phyloP scores from a whole-genome alignment of 208 protist genomes.

The Leishmania gerbilli region DNA sequence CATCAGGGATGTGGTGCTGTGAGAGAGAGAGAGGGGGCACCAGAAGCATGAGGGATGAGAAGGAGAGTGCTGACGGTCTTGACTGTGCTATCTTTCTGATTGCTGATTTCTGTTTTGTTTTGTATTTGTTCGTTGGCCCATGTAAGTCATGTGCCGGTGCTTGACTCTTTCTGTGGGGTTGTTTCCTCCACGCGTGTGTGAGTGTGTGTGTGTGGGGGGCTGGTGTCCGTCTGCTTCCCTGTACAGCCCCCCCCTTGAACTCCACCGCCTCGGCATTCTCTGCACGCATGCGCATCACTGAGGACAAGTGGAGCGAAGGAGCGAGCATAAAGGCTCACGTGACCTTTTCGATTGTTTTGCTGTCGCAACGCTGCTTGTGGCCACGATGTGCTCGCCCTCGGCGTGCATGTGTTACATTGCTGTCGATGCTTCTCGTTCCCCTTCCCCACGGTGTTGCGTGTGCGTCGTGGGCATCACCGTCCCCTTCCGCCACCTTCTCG shows the following conservation, averaged over 20 bases:
- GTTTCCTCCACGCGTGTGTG: background rate
- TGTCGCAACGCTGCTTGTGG: background rate
- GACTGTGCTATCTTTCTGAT: background rate
- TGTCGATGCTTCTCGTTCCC: background rate
- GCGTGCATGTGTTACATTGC: background rate
- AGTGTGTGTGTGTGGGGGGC: background rate
- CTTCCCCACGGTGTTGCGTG: background rate
- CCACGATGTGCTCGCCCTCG: background rate
- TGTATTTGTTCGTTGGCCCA: background rate
- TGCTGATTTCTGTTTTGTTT: background rate
- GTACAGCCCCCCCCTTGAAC: background rate
- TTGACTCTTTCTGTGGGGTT: background rate
- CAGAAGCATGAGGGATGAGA: background rate
- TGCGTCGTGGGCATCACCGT: background rate
- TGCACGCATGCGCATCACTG: background rate
- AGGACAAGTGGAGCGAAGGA: background rate
- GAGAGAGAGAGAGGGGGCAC: constrained; percentile 1
- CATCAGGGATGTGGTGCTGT: constrained; percentile 57
- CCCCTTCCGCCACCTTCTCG: background rate
- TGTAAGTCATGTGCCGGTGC: background rate
- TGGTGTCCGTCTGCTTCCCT: background rate
- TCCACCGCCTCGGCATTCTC: background rate
- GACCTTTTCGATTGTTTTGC: constrained; percentile 8
- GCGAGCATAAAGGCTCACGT: background rate
- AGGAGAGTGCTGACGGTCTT: background rate